These are phyloP conservation scores for Filosporella fistucella DNA, from an alignment of 495 filamentous ascomycete species.

Conservation along the genomic window DNA sequence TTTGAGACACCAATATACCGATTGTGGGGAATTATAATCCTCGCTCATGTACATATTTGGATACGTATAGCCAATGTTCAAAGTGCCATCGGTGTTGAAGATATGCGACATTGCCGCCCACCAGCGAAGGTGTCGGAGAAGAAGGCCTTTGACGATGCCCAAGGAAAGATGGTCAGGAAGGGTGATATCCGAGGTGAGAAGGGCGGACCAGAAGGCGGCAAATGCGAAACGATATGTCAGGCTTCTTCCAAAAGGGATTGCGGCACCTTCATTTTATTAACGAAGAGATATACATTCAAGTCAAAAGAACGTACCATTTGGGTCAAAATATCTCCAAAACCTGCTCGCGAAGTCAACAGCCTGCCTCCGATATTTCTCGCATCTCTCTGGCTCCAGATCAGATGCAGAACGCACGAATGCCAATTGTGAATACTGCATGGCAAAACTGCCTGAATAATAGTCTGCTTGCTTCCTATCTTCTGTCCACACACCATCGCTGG, in stretches of 20 bases:
- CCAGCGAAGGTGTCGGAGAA: constrained; percentile 58
- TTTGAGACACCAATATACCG: constrained; percentile 12
- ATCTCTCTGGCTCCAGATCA: constrained; percentile 44
- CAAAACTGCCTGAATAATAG: constrained; percentile 60
- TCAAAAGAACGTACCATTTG: constrained; percentile 30
- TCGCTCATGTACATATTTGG: constrained; percentile 14
- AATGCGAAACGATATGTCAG: constrained; percentile 60
- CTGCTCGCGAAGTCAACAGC: constrained; percentile 46
- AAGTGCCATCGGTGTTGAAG: constrained; percentile 3
- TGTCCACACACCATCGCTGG: constrained; percentile 43
- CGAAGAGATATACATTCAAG: background rate
- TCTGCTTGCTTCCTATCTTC: constrained; percentile 51
- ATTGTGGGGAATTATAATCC: constrained; percentile 12
- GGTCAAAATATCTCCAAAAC: constrained; percentile 55
- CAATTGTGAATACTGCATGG: constrained; percentile 55
- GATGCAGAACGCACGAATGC: constrained; percentile 50
- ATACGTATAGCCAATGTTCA: constrained; percentile 13
- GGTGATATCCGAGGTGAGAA: constrained; percentile 52
- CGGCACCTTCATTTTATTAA: constrained; percentile 27
- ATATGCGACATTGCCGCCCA: constrained; percentile 34
- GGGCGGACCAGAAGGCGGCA: constrained; percentile 54
- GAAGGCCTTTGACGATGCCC: constrained; percentile 52
- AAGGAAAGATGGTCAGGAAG: constrained; percentile 34
- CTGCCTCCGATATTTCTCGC: constrained; percentile 44
- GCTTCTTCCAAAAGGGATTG: constrained; percentile 54